Conservation (phyloP, 352 stramenopile genomes). For the Saprolegnia diclina region DNA sequence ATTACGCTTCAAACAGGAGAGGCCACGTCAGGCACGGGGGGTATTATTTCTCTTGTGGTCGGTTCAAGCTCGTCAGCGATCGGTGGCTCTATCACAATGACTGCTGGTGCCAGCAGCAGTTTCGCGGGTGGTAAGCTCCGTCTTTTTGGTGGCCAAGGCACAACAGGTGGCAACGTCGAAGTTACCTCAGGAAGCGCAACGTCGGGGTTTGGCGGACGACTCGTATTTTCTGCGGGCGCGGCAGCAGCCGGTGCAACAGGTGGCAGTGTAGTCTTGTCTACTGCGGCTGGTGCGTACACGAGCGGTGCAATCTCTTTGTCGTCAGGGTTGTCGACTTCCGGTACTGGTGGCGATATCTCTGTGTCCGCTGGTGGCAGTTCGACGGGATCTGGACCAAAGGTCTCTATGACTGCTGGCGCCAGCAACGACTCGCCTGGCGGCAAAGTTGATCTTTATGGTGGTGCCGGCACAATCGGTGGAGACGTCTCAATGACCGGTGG, state of each 20-base stretch:
- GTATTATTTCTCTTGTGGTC: slow-evolving; percentile 34
- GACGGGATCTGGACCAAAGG: slow-evolving; percentile 45
- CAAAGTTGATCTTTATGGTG: slow-evolving; percentile 6
- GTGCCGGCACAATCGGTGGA: slow-evolving; percentile 36
- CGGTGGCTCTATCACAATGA: slow-evolving; percentile 40
- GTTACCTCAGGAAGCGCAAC: slow-evolving; percentile 29
- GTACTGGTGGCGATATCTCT: slow-evolving; percentile 16
- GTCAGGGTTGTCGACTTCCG: slow-evolving; percentile 6
- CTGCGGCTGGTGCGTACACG: slow-evolving; percentile 9
- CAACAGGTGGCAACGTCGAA: slow-evolving; percentile 39
- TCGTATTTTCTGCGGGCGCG: slow-evolving; percentile 6
- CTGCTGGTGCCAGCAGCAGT: slow-evolving; percentile 29
- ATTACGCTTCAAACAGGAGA: slow-evolving; percentile 10
- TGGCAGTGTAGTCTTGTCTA: slow-evolving; percentile 1
- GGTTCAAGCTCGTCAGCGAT: slow-evolving; percentile 37
- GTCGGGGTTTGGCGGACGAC: slow-evolving; percentile 4
- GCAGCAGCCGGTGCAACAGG: background rate
- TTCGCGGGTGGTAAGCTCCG: slow-evolving; percentile 33
- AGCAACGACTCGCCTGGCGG: slow-evolving; percentile 33
- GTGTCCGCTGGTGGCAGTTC: slow-evolving; percentile 7
- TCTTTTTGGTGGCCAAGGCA: slow-evolving; percentile 34
- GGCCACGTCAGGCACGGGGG: slow-evolving; percentile 23
- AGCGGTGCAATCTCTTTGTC: slow-evolving; percentile 1
- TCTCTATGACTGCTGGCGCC: slow-evolving; percentile 48
- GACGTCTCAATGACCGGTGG: slow-evolving; percentile 69